Evolutionary conservation across 2,329 filamentous ascomycete genomes (phyloP).

Genomic region (Xylariales sp.): DNA sequence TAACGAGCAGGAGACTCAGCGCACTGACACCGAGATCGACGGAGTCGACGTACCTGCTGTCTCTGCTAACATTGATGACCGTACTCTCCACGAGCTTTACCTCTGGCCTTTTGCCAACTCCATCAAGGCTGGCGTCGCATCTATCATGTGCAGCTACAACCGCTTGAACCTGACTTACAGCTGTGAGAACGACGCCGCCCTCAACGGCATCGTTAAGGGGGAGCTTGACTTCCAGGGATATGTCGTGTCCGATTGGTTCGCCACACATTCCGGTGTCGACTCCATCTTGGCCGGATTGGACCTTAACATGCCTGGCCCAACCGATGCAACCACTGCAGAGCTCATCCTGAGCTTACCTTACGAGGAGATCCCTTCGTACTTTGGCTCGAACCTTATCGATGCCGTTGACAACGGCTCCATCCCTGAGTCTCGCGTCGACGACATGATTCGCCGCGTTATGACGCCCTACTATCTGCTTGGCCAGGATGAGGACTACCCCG

Average conservation of each 20-base stretch:
- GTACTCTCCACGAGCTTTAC: slow-evolving; percentile 52
- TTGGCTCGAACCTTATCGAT: slow-evolving; percentile 38
- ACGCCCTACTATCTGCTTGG: slow-evolving; percentile 36
- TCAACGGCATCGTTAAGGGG: slow-evolving; percentile 43
- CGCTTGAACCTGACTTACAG: slow-evolving; percentile 43
- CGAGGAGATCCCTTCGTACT: too few species aligned
- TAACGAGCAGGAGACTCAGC: slow-evolving; percentile 65
- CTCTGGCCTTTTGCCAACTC: slow-evolving; percentile 52
- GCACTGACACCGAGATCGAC: slow-evolving; percentile 55
- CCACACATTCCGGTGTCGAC: slow-evolving; percentile 34
- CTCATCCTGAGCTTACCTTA: too few species aligned
- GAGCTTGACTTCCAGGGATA: slow-evolving; percentile 39
- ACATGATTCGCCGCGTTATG: slow-evolving; percentile 38
- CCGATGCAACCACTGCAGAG: too few species aligned
- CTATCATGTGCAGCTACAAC: slow-evolving; percentile 41
- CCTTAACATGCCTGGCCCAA: slow-evolving; percentile 44
- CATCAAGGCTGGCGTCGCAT: slow-evolving; percentile 21
- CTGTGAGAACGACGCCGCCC: slow-evolving; percentile 43
- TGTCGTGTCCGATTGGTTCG: slow-evolving; percentile 38
- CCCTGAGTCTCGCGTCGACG: slow-evolving; percentile 34
- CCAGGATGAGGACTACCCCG: slow-evolving; percentile 23
- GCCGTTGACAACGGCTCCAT: slow-evolving; percentile 45
- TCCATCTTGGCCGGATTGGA: slow-evolving; percentile 42
- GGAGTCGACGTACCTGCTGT: slow-evolving; percentile 40
- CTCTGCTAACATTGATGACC: slow-evolving; percentile 45